A percentile compares a stretch with the other conserved stretches of the same genome.
phyloP scores from a whole-genome alignment of 2,329 filamentous ascomycete species.

The Penicillium sp. region DNA sequence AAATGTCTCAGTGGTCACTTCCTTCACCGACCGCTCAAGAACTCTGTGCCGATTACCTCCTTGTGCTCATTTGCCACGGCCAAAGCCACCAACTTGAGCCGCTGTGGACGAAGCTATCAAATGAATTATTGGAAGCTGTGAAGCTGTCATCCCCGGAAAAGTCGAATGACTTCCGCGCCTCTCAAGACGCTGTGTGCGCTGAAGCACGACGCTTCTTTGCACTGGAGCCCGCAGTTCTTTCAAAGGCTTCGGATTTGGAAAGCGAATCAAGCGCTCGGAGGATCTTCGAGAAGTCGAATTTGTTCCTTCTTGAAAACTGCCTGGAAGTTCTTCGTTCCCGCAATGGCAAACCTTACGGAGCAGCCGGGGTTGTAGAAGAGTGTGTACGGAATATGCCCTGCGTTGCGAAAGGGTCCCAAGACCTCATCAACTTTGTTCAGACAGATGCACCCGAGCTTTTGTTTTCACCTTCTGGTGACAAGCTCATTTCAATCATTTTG shows the following conservation, averaged over 20 bases:
- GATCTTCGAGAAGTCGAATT: constrained; percentile 37
- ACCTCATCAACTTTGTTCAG: constrained; percentile 55
- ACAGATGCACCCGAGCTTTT: constrained; percentile 61
- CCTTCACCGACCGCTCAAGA: constrained; percentile 38
- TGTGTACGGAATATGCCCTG: constrained; percentile 48
- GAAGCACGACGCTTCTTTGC: constrained; percentile 69
- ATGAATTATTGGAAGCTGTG: constrained; percentile 64
- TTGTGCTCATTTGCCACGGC: constrained; percentile 36
- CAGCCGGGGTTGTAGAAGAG: constrained; percentile 58
- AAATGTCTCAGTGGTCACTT: constrained; percentile 53
- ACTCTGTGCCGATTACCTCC: constrained; percentile 42
- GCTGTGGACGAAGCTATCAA: constrained; percentile 65
- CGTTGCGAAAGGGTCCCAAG: constrained; percentile 40
- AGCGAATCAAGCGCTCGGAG: constrained; percentile 28
- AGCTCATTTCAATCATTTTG: constrained; percentile 66
- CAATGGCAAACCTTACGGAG: constrained; percentile 68
- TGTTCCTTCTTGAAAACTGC: constrained; percentile 48
- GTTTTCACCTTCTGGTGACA: constrained; percentile 65
- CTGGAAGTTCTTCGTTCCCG: constrained; percentile 52
- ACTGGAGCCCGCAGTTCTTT: constrained; percentile 48
- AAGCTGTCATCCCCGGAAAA: constrained; percentile 77
- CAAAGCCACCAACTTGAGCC: constrained; percentile 53
- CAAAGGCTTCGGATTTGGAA: constrained; percentile 23
- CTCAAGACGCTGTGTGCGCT: constrained; percentile 67
- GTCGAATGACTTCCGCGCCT: constrained; percentile 71